phyloP scores from a whole-genome alignment of 106 monocot species.

The Ottelia alismoides region DNA sequence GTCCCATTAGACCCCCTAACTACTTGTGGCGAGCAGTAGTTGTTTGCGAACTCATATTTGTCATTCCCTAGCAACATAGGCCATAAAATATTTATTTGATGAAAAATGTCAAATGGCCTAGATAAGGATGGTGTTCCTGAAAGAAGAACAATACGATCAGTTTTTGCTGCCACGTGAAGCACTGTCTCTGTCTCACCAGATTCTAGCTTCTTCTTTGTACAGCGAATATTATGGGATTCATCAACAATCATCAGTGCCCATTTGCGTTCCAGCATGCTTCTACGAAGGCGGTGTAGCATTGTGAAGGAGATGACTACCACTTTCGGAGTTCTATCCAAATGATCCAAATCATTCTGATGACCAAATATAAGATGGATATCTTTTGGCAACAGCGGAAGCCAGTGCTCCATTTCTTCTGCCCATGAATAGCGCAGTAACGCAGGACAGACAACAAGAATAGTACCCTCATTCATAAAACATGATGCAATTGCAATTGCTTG shows the following conservation, averaged over 20 bases:
- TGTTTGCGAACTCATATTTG: conserved; percentile 95
- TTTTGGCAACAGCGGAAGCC: conserved; percentile 76
- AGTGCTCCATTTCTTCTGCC: conserved; percentile 94
- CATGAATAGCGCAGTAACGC: conserved; percentile 91
- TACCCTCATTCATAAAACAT: conserved; percentile 65
- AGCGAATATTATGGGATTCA: conserved; percentile 94
- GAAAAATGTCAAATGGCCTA: conserved; percentile 97
- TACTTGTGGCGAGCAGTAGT: conserved; percentile 54
- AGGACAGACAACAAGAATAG: conserved; percentile 84
- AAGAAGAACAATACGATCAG: conserved; percentile 63
- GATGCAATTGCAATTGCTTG: conserved; percentile 93
- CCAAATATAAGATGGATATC: conserved; percentile 99
- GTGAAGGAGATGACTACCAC: conserved; percentile 80
- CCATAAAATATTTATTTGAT: conserved; percentile 92
- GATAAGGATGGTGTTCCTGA: conserved; percentile 97
- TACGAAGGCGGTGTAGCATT: conserved; percentile 71
- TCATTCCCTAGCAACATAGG: conserved; percentile 77
- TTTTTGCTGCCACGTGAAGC: conserved; percentile 46
- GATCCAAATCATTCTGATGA: conserved; percentile 63
- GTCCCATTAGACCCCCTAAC: conserved; percentile 45
- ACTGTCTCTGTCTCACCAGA: conserved; percentile 76
- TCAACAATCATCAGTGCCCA: conserved; percentile 94
- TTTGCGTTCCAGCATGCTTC: conserved; percentile 46
- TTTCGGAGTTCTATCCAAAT: conserved; percentile 41
- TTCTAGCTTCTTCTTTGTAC: conserved; percentile 79